Evolutionary conservation across 2,329 filamentous ascomycete genomes (phyloP).

Genomic region (Fonsecaea multimorphosa): DNA sequence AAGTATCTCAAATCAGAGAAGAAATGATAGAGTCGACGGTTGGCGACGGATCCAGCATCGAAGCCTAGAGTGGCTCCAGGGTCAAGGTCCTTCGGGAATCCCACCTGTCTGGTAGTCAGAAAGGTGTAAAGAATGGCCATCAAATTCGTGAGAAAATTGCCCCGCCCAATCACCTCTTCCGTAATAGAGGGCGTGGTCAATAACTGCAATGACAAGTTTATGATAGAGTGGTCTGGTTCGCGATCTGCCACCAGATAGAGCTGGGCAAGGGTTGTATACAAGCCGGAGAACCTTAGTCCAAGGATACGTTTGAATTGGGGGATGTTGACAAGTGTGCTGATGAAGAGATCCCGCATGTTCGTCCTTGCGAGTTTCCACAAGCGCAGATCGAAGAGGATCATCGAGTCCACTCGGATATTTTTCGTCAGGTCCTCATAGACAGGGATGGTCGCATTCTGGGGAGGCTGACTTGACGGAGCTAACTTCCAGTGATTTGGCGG

Average conservation of each 20-base stretch:
- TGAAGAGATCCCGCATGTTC: slow-evolving; percentile 89
- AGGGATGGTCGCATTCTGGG: slow-evolving; percentile 72
- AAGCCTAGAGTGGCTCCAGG: slow-evolving; percentile 87
- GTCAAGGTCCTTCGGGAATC: slow-evolving; percentile 87
- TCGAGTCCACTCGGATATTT: slow-evolving; percentile 87
- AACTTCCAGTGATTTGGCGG: slow-evolving; percentile 38
- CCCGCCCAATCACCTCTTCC: slow-evolving; percentile 89
- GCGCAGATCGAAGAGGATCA: slow-evolving; percentile 90
- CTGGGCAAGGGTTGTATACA: slow-evolving; percentile 93
- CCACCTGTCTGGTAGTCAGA: slow-evolving; percentile 92
- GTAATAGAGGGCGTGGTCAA: slow-evolving; percentile 96
- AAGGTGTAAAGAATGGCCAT: slow-evolving; percentile 98
- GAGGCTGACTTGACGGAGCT: slow-evolving; percentile 42
- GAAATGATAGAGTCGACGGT: slow-evolving; percentile 95
- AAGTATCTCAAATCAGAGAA: slow-evolving; percentile 93
- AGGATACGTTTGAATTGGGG: slow-evolving; percentile 95
- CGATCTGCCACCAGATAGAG: slow-evolving; percentile 94
- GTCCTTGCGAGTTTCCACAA: slow-evolving; percentile 97
- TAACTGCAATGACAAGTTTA: slow-evolving; percentile 96
- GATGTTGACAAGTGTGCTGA: slow-evolving; percentile 93
- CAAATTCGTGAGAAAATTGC: slow-evolving; percentile 93
- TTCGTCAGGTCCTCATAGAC: slow-evolving; percentile 87
- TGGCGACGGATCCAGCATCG: slow-evolving; percentile 92
- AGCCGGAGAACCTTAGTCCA: slow-evolving; percentile 87
- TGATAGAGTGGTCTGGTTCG: slow-evolving; percentile 97